A percentile compares a stretch with the other conserved stretches of the same genome.
Conservation (phyloP, 306 rosid species). For the Cercis canadensis region DNA sequence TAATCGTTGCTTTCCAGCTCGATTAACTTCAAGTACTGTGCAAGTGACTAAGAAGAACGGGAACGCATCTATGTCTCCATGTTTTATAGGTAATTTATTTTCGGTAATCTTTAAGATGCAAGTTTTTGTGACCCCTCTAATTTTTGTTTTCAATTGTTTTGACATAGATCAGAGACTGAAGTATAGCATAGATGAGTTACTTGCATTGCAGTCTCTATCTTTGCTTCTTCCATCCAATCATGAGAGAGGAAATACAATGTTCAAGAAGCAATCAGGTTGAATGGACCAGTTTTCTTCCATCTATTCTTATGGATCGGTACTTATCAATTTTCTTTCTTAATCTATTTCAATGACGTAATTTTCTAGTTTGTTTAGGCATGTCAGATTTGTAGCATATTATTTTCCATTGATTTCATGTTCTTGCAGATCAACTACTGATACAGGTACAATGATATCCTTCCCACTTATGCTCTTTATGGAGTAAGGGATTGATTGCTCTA, state of each 20-base stretch:
- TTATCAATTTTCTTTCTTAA: not conserved
- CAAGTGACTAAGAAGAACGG: slow-evolving; percentile 44
- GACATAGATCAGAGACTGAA: slow-evolving; percentile 84
- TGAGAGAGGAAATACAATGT: slow-evolving; percentile 26
- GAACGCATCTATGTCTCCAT: slow-evolving; percentile 40
- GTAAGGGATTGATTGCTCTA: not conserved
- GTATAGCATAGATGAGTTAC: slow-evolving; percentile 79
- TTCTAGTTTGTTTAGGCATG: slow-evolving; percentile 5
- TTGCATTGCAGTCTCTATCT: slow-evolving; percentile 58
- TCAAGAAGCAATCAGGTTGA: slow-evolving; percentile 25
- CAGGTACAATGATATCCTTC: not conserved
- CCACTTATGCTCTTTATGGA: slow-evolving; percentile 30
- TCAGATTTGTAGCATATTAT: not conserved
- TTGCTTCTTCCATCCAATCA: slow-evolving; percentile 35
- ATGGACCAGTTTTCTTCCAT: slow-evolving; percentile 10
- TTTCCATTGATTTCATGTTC: not conserved
- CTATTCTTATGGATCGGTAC: slow-evolving; percentile 10
- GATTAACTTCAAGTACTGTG: slow-evolving; percentile 45
- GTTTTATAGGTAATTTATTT: slow-evolving; percentile 60
- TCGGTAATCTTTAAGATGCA: not conserved
- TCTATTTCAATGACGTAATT: not conserved
- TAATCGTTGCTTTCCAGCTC: slow-evolving; percentile 48
- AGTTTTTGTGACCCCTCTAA: slow-evolving; percentile 22
- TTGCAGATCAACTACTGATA: not conserved
- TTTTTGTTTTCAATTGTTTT: slow-evolving; percentile 39